phyloP scores from a whole-genome alignment of 805 yeast genomes.

The Yarrowia sp. region DNA sequence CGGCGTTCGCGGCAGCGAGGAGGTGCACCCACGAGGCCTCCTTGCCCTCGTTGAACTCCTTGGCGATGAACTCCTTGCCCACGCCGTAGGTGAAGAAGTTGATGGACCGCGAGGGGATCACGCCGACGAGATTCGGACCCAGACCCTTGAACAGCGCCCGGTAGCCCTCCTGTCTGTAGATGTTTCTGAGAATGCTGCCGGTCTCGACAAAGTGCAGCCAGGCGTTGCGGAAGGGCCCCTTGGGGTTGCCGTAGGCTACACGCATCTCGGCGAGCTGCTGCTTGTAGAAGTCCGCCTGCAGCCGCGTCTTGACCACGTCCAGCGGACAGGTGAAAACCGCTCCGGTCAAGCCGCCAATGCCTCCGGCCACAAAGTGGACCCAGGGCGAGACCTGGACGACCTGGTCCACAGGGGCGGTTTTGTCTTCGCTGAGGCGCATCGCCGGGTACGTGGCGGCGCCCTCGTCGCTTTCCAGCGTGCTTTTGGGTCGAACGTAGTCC shows the following conservation, averaged over 20 bases:
- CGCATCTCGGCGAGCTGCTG: slow-evolving; percentile 26
- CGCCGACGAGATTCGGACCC: slow-evolving; percentile 96
- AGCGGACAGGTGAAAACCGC: slow-evolving; percentile 92
- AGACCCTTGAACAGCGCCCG: slow-evolving; percentile 88
- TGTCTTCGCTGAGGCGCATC: slow-evolving; percentile 19
- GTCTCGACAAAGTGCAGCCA: slow-evolving; percentile 81
- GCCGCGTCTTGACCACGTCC: slow-evolving; percentile 92
- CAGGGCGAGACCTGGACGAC: slow-evolving; percentile 46
- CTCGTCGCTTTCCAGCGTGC: slow-evolving; percentile 26
- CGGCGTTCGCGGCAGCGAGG: slow-evolving; percentile 84
- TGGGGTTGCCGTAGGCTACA: slow-evolving; percentile 33
- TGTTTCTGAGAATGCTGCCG: slow-evolving; percentile 61
- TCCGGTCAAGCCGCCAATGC: slow-evolving; percentile 95
- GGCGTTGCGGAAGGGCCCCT: slow-evolving; percentile 45
- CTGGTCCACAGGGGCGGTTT: slow-evolving; percentile 27
- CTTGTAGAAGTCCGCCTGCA: slow-evolving; percentile 80
- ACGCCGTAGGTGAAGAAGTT: slow-evolving; percentile 96
- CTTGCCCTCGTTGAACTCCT: slow-evolving; percentile 63
- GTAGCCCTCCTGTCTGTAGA: slow-evolving; percentile 75
- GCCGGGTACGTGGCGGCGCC: slow-evolving; percentile 25
- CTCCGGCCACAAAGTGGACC: slow-evolving; percentile 48
- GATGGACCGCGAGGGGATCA: slow-evolving; percentile 95
- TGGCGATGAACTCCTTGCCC: slow-evolving; percentile 74
- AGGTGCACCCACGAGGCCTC: slow-evolving; percentile 86
- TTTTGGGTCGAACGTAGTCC: slow-evolving; percentile 25